Conservation (phyloP, 768 basidiomycete genomes). For the Suillus americanus region DNA sequence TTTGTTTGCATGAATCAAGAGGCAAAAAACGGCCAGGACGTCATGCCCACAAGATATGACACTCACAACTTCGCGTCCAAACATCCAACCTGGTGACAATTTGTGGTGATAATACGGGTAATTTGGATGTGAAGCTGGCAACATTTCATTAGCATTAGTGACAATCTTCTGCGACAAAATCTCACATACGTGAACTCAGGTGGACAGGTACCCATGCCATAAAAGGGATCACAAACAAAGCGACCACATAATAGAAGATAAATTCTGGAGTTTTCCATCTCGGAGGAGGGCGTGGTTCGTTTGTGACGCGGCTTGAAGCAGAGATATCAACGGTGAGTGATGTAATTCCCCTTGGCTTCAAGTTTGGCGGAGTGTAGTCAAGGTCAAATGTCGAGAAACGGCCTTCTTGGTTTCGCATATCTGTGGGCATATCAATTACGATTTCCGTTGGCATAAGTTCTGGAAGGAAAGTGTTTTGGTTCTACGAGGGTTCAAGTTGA, state of each 20-base stretch:
- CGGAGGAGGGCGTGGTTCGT: constrained; percentile 36
- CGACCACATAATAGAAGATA: constrained; percentile 65
- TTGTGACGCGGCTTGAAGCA: constrained; percentile 31
- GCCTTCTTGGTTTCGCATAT: constrained; percentile 21
- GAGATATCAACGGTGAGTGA: constrained; percentile 60
- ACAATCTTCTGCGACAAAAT: constrained; percentile 7
- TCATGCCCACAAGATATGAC: background rate
- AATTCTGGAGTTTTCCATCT: constrained; percentile 87
- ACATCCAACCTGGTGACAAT: constrained; percentile 79
- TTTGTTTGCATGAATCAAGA: constrained; percentile 8
- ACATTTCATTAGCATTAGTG: background rate
- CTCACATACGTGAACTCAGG: constrained; percentile 69
- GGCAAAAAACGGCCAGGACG: background rate
- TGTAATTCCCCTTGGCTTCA: constrained; percentile 35
- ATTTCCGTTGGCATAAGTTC: constrained; percentile 29
- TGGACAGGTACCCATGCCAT: constrained; percentile 77
- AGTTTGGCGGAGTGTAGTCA: constrained; percentile 11
- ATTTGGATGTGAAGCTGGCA: constrained; percentile 71
- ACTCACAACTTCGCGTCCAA: constrained; percentile 75
- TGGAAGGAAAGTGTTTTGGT: background rate
- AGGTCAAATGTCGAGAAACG: constrained; percentile 17
- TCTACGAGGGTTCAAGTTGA: background rate
- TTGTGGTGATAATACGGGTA: constrained; percentile 56
- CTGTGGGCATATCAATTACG: constrained; percentile 35
- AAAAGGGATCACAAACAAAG: constrained; percentile 59